Evolutionary conservation across 2,329 filamentous ascomycete species (phyloP), one percentile per base, ranked within the genome.

Genomic region (Akanthomyces dipterigenus): DNA sequence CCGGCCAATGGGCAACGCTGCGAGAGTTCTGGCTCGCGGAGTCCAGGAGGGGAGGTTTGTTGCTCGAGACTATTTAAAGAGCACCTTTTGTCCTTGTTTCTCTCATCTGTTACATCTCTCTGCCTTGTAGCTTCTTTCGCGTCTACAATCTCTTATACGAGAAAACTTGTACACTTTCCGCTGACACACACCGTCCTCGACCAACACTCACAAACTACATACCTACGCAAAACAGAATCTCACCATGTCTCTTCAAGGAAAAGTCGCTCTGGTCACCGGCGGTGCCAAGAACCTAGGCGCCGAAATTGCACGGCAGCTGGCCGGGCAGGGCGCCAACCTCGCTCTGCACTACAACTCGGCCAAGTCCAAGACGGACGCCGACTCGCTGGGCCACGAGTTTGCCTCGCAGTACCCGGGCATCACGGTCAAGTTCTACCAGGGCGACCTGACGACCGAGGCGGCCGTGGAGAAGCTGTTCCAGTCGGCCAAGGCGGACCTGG

Each of bases 211-310:
- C 36, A 28, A 34, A 28, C 46, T 9, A 50, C 20, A 18, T 31
- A 8, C 28, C n/a, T 3, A 36, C 20, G 9, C 20, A 20, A 1
- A 18, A 22, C 24, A 20, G 34, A 18, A 45, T 16, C 31, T 14
- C 38, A 58, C 75, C 67, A 71, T 71, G 68, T 68, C 70, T 53
- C 70, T 78, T 45, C 64, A 72, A 31, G 74, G 72, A 45, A 78
- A 76, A 67, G 69, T 75, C 20, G 67, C 80, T 64, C 75, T 85
- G 68, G 75, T 86, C 71, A 85, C 82, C 24, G 82, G 78, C 62
- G 77, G 77, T 60, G 81, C 80, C 60, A 84, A 83, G 66, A 85
- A 84, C 63, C 86, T 87, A 64, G 85, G 85, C 31, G 76, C 78
- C 60, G 82, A 83, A 61, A 82, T 82, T 59, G 83, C 82, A 64